Evolutionary conservation across 2,329 filamentous ascomycete species (phyloP), one percentile per base, ranked within the genome.

Genomic region (Zarea fungicola): DNA sequence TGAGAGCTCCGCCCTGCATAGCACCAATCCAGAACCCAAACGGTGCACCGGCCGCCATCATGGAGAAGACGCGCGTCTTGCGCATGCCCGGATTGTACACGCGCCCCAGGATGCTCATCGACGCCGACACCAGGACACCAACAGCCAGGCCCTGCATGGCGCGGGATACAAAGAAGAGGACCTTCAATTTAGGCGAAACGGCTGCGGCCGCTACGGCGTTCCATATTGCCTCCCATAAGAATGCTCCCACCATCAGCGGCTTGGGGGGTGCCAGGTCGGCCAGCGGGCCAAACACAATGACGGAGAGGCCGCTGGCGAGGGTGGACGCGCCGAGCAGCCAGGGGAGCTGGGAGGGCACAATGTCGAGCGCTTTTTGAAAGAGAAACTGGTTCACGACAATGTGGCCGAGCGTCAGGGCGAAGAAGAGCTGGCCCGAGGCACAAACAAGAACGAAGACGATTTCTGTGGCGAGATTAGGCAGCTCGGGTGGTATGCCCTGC

Each of bases 371-470:
- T n/a, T n/a, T 23, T 26, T 21, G 47, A 7, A 52, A 46, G 8
- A 48, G 41, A 16, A 41, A 32, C 31, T 52, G 50, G 7, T 42
- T 47, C n/a, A 52, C 50, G 25, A 44, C 45, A 4, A 52, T 39
- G 25, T 52, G 50, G 31, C 50, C 50, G 8, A 47, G 29, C 6
- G 42, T 47, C 36, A 52, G 19, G 4, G 50, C 42, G 23, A 50
- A 47, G n/a, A 52, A 47, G 7, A 52, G 21, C 31, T 52, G 50
- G 1, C 50, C 47, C 1, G 47, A 41, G 9, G 50, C 29, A 35
- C 50, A 52, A 25, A 50, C 47, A 23, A 52, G 35, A 18, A 52
- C 50, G 21, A 52, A 52, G 35, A 52, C 23, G 10, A 47, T 31
- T 13, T 52, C 50, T 8, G 50, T 37, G 22, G 44, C 35, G 22